These are phyloP conservation scores for Aspergillus fumigatus DNA, from an alignment of 2,329 filamentous ascomycete species.

Conservation along the genomic window DNA sequence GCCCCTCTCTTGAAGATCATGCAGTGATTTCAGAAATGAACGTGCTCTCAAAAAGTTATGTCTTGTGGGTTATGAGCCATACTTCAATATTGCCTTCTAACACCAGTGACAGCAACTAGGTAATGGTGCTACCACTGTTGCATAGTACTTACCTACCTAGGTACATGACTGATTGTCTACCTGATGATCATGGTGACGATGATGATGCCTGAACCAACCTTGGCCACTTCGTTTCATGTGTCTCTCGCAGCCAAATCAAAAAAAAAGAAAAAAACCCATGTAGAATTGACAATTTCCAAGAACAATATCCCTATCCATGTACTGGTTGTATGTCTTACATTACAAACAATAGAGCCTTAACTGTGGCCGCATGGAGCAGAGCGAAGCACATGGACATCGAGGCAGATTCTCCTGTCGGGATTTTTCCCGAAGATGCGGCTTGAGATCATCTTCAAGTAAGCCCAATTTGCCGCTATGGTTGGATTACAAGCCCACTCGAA, in stretches of 20 bases:
- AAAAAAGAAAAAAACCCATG: not conserved
- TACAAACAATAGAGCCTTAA: not conserved
- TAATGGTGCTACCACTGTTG: not conserved
- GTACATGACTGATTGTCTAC: not conserved
- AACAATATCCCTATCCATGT: not conserved
- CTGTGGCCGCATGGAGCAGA: not conserved
- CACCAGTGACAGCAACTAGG: not conserved
- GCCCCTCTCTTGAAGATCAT: not conserved
- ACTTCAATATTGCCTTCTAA: not conserved
- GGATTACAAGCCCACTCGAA: not conserved
- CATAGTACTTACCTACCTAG: not conserved
- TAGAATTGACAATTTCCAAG: not conserved
- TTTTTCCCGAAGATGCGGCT: not conserved
- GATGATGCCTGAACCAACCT: not conserved
- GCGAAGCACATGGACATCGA: not conserved
- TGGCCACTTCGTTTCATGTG: not conserved
- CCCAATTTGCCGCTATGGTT: not conserved
- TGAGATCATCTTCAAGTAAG: not conserved
- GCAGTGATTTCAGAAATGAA: not conserved
- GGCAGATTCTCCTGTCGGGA: not conserved
- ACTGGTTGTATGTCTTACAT: not conserved
- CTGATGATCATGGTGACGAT: not conserved
- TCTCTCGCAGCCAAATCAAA: not conserved
- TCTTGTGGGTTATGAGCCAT: not conserved
- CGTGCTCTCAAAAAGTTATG: not conserved